Base-by-base conservation (phyloP, 805 yeast species). In the Jamesozyma rosinii region DNA sequence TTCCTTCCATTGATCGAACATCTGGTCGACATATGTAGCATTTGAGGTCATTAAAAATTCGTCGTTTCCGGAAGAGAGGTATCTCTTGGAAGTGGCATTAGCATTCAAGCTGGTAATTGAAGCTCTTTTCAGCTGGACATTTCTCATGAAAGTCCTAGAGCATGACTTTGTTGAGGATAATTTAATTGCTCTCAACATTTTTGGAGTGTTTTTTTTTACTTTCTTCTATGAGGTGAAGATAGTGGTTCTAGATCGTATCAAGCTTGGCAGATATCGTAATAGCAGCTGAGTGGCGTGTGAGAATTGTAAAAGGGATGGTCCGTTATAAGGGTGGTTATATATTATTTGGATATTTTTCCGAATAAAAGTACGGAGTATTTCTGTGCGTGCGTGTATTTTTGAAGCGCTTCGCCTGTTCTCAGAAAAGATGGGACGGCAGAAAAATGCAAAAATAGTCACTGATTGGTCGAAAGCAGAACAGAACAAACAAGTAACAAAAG, bases 1-100 rank as follows among this genome's bases (percentile, higher is more conserved):
- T 51, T 77, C 66, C 58, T 78, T 75, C 97, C 97, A 92, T 41
- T 95, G 89, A 50, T 78, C 78, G 67, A 88, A 92, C 99, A 92
- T 92, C 71, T 92, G 97, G 66, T 92, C 99, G 56, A 92, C 84
- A 67, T 92, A 92, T 58, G 80, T 79, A 49, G 95, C 92, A 66
- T 85, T 85, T 63, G 79, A 78, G 47, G 92, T 77, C 53, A 83
- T 84, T 53, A 89, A 68, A 66, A 92, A 92, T 35, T 79, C 74
- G 68, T 92, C 98, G 9, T 57, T 41, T 36, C 59, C 54, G 3
- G 49, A 44, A 17, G 53, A 50, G 33, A 48, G 41, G 18, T 39
- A 37, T 44, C 57, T 50, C 30, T 26, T 31, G 14, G 13, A 13
- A 15, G 14, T 5, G 15, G 13, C n/a, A 15, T 19, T 15, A 19